Conservation (phyloP, 139 green algal genomes). For the Desmodesmus armatus region DNA sequence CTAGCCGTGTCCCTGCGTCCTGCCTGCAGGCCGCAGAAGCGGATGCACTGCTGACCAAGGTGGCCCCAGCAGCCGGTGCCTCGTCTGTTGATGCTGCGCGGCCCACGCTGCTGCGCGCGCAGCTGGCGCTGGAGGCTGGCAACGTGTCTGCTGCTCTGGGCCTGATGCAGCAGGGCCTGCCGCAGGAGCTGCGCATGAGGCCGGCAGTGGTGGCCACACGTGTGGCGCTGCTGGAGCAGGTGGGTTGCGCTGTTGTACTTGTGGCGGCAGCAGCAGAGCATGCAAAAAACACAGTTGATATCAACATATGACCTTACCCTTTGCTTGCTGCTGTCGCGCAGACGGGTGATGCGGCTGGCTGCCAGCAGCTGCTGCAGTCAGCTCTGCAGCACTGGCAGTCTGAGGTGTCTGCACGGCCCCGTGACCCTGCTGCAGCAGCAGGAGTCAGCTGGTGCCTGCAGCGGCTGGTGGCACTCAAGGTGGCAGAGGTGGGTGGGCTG, state of each 20-base stretch:
- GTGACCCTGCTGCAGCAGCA: background rate
- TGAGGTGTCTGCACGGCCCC: background rate
- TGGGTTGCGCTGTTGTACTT: background rate
- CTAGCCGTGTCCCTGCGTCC: background rate
- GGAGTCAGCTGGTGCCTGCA: constrained; percentile 69
- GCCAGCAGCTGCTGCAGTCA: constrained; percentile 56
- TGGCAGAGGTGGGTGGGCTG: too few relatives aligned
- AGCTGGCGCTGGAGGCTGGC: constrained; percentile 69
- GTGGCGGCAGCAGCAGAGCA: too few relatives aligned
- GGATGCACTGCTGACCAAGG: constrained; percentile 58
- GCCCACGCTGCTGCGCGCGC: constrained; percentile 67
- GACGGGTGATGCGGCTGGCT: constrained; percentile 58
- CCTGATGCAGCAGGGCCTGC: constrained; percentile 46
- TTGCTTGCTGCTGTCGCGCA: constrained; percentile 22
- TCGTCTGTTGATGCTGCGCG: constrained; percentile 31
- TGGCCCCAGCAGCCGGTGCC: constrained; percentile 3
- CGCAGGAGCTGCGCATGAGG: constrained; percentile 5
- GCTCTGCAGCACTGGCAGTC: constrained; percentile 59
- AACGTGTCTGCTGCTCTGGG: constrained; percentile 33
- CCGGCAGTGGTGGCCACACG: constrained; percentile 69
- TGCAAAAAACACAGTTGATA: background rate
- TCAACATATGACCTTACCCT: too few relatives aligned
- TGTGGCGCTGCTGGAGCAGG: constrained; percentile 66
- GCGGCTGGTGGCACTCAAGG: constrained; percentile 66
- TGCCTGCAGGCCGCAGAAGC: constrained; percentile 65